phyloP scores from a whole-genome alignment of 2,329 filamentous ascomycete species.

The Chaetomiaceae sp. region DNA sequence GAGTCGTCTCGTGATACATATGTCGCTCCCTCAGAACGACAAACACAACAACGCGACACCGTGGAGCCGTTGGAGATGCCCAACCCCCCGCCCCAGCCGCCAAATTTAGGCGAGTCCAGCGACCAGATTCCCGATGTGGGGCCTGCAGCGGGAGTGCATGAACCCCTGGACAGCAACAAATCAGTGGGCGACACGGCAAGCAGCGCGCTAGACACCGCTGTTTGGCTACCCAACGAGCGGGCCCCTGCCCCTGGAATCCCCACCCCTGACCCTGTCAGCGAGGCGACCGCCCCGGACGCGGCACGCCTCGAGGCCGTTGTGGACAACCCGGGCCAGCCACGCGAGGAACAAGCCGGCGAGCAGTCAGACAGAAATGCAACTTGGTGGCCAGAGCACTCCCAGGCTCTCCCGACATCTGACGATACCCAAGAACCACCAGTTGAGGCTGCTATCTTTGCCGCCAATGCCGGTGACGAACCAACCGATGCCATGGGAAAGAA shows the following conservation, averaged over 20 bases:
- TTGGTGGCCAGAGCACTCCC: conserved; percentile 11
- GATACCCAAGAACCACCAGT: conserved; percentile 3
- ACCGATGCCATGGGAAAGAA: conserved; percentile 30
- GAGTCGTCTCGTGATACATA: conserved; percentile 6
- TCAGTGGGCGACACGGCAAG: conserved; percentile 24
- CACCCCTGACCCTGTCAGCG: conserved; percentile 8
- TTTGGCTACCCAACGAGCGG: conserved; percentile 23
- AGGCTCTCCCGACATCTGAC: conserved; percentile 1
- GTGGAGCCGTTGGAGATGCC: conserved; percentile 10
- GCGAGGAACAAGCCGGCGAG: conserved; percentile 10
- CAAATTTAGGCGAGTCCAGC: conserved; percentile 15
- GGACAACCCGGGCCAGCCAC: conserved; percentile 5
- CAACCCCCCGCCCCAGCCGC: conserved; percentile 11
- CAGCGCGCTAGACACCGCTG: conserved; percentile 22
- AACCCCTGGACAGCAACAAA: conserved; percentile 21
- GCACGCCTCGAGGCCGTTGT: conserved; percentile 5
- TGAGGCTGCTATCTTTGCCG: conserved; percentile 17
- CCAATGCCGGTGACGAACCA: conserved; percentile 22
- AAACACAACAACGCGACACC: conserved; percentile 6
- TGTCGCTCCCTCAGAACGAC: neutral
- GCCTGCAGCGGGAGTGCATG: conserved; percentile 19
- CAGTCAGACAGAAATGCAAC: conserved; percentile 12
- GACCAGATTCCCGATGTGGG: conserved; percentile 16
- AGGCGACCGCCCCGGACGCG: conserved; percentile 5
- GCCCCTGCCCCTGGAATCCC: conserved; percentile 16